A percentile compares a stretch with the other conserved stretches of the same genome.
Evolutionary conservation across 345 rosid species (phyloP).

Genomic region (Raphanus raphanistrum): DNA sequence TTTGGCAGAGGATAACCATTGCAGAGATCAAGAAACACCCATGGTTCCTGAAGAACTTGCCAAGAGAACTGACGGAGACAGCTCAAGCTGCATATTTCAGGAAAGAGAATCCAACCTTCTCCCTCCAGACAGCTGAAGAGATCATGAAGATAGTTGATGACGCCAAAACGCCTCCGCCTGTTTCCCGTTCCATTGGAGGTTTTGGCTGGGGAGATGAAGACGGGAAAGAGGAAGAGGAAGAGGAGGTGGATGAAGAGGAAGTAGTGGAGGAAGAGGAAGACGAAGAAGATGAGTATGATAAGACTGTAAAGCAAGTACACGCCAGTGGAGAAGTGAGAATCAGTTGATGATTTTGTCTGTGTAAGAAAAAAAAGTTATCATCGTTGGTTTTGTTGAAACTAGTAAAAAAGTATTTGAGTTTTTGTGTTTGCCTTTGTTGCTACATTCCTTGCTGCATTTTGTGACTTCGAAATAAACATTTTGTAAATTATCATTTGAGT

Average conservation of each 20-base stretch:
- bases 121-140: not conserved
- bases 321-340: slow-evolving; percentile 64
- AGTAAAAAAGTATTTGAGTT: not conserved
- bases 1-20: slow-evolving; percentile 66
- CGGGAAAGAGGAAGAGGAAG: slow-evolving; percentile 39
- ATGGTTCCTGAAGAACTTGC: slow-evolving; percentile 26
- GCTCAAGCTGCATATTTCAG: slow-evolving; percentile 64
- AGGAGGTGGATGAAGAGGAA: slow-evolving; percentile 26
- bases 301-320: slow-evolving; percentile 60
- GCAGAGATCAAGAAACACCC: slow-evolving; percentile 68
- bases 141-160: slow-evolving; percentile 34
- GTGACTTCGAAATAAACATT: not conserved
- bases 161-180: slow-evolving; percentile 62
- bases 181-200: slow-evolving; percentile 58
- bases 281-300: slow-evolving; percentile 29
- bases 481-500: slow-evolving; percentile 17
- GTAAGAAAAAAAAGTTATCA: not conserved
- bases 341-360: slow-evolving; percentile 24
- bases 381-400: slow-evolving; percentile 1
- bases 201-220: slow-evolving; percentile 60
- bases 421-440: no score
- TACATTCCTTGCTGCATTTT: no score
- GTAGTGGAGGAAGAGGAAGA: slow-evolving; percentile 68
- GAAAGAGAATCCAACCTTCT: slow-evolving; percentile 6
- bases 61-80: slow-evolving; percentile 69